Evolutionary conservation across 352 stramenopile species (phyloP), one percentile per base, ranked within the genome.

Genomic region (Globisporangium spiculum): DNA sequence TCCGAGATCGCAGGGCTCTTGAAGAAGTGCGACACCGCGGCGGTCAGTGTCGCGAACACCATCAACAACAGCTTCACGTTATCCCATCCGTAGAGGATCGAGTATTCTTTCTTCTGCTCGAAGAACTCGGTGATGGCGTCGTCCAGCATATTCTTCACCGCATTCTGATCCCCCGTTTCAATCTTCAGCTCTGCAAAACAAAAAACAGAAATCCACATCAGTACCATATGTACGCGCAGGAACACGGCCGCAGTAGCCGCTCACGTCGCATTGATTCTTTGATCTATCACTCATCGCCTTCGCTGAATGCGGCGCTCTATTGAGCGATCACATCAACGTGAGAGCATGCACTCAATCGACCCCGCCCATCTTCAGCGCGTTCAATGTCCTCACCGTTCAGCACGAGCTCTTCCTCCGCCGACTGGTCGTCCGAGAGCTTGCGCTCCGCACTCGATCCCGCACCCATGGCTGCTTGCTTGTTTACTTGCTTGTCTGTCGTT

Each of bases 71-170:
- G 69, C 69, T 96, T 96, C 58, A 88, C 69, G 65, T 96, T 96
- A 71, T 96, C 86, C 79, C 83, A 90, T 34, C 78, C 84, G 64
- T 94, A 94, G 57, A 92, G 79, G 32, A 93, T 74, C 55, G 75
- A 69, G 54, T 82, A 91, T 4, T 83, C 70, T 32, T 77, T 58
- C 58, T 83, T 88, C 24, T 76, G 75, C 65, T 92, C 68, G 62
- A 93, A 91, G 64, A 87, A 83, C 72, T 93, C 88, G 60, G 80
- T 68, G 59, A 96, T 80, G 20, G 80, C 83, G 67, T 96, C 88
- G 69, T 96, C 88, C 62, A 96, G 73, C 46, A 96, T 77, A 68
- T 94, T 94, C 73, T 93, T 93, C 36, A 96, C 86, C 18, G 86
- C 88, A 52, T 92, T 91, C 66, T 94, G 87, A 75, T 96, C 88